Base-by-base conservation (phyloP, 352 stramenopile species). In the Detonula confervacea region DNA sequence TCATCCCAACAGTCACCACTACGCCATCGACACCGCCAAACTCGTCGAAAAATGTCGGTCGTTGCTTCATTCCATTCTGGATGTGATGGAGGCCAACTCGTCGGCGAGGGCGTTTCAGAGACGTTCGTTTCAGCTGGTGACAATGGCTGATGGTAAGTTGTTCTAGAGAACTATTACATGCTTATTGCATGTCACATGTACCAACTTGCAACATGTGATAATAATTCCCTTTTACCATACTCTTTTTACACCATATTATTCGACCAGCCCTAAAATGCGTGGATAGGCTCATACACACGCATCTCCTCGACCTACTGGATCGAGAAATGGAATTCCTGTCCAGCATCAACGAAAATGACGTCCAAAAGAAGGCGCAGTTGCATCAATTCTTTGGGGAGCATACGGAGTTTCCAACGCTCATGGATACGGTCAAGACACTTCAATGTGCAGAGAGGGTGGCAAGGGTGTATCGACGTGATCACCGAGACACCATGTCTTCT, bases 251-350 rank as follows among this genome's bases (percentile, higher is more conserved):
- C 44, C 11, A 59, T 59, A 29, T 35, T 59, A 22, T 59, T 42
- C 11, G 9, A 49, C n/a, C 39, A 83, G 75, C 65, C 25, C 57
- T 83, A n/a, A 70, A 76, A 49, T 83, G 75, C 46, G 61, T 73
- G 2, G 75, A 83, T 59, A 29, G 75, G 25, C 68, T 83, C 12
- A 72, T 83, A 14, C 75, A 83, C 62, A 74, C 75, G 12, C 67
- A 83, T 54, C 62, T 83, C 7, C 56, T 83, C 46, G 68, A 78
- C 20, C 49, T 83, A 7, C 39, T 83, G 25, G 67, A 77, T 75
- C 61, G 75, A 63, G 68, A 83, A 52, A 83, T 83, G 61, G 75
- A 83, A 75, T 78, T 78, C 25, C 55, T 83, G n/a, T 79, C 69
- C 16, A 72, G 46, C 24, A 66, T 74, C 18, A 30, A 72, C 47